Base-by-base conservation (phyloP, 1,284 basidiomycete genomes). In the Gomphus sp. region DNA sequence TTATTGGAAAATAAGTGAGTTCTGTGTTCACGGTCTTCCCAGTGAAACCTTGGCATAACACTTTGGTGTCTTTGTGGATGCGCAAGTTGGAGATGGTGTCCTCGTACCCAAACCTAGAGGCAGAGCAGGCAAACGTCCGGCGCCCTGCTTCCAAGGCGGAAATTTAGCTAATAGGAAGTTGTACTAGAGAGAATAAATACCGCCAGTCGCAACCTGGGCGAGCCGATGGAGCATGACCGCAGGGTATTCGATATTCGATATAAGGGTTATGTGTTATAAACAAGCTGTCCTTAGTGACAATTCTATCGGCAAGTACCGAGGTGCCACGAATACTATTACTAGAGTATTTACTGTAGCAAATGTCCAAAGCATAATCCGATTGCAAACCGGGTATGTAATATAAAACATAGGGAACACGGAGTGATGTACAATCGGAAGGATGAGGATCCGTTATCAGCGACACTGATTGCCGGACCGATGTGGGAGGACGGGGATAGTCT, bases 31-130 rank as follows among this genome's bases (percentile, higher is more conserved):
- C 94, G 62, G 96, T 99, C 86, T 98, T 98, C 72, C 97, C 97
- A 49, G 94, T 98, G 71, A 96, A 88, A 55, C 93, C 93, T 72
- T 97, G 93, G 67, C 91, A 91, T 62, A 97, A 77, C 50, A 98
- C 94, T 73, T 85, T 93, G 65, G 96, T 97, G 75, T 99, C 92
- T 73, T 94, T 93, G 76, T 93, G 84, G 71, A 98, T 91, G 68
- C 88, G 84, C 64, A 98, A 83, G 78, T 98, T 98, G 71, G 85
- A 80, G 71, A 94, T 89, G 61, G 93, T 96, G 71, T 92, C 90
- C 62, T 87, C 91, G 73, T 98, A 98, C 65, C 80, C 83, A 64
- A 76, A 78, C 66, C 87, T 80, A 66, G 81, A 68, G 54, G 82
- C 79, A 66, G 91, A 89, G 67, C 83, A 81, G 52, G 91, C 86